phyloP scores from a whole-genome alignment of 2,329 filamentous ascomycete species.

The Scytalidium sp. region DNA sequence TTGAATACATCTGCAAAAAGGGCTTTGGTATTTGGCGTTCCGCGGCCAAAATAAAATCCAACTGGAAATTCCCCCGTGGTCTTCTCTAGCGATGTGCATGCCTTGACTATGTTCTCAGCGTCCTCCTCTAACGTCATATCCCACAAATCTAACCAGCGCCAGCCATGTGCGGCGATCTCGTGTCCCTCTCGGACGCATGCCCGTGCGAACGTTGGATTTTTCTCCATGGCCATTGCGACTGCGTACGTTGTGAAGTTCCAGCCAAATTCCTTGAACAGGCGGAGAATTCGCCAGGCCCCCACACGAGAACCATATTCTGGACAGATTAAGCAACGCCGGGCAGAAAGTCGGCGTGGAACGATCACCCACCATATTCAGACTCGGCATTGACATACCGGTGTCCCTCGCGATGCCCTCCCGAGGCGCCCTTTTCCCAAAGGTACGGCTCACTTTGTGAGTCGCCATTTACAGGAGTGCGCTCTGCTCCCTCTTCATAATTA shows the following conservation, averaged over 20 bases:
- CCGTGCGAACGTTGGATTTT: constrained; percentile 36
- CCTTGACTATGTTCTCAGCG: constrained; percentile 32
- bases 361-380: constrained; percentile 19
- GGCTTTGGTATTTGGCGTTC: constrained; percentile 36
- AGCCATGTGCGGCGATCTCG: constrained; percentile 39
- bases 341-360: not conserved
- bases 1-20: constrained; percentile 45
- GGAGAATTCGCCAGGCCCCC: constrained; percentile 34
- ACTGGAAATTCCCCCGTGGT: constrained; percentile 28
- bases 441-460: constrained; percentile 28
- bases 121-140: constrained; percentile 32
- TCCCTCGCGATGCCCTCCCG: constrained; percentile 2
- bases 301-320: constrained; percentile 30
- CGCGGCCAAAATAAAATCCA: constrained; percentile 31
- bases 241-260: constrained; percentile 39
- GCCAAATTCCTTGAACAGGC: constrained; percentile 36
- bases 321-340: no score
- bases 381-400: constrained; percentile 22
- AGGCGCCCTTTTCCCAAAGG: constrained; percentile 31
- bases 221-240: constrained; percentile 33
- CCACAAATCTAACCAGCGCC: constrained; percentile 38
- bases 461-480: constrained; percentile 14
- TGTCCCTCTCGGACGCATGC: constrained; percentile 36
- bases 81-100: constrained; percentile 27
- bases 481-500: constrained; percentile 21